Evolutionary conservation across 768 basidiomycete genomes (phyloP), one percentile per base, ranked within the genome.

Genomic region (Russula compacta): DNA sequence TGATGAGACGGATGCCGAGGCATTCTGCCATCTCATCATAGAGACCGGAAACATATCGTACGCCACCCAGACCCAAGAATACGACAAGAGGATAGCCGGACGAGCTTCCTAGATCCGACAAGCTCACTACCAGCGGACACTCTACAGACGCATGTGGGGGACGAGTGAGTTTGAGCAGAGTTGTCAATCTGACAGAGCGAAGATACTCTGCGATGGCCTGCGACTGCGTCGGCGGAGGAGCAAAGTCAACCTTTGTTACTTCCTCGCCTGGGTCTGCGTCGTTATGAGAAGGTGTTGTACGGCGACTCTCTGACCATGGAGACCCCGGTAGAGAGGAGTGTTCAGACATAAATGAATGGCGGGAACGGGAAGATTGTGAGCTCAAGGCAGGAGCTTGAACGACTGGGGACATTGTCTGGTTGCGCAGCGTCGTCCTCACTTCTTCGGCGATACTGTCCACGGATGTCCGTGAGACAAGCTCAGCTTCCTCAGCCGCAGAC

Each of bases 1-100:
- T 95, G 67, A 99, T 94, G 56, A 99, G 77, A 58, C 95, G 78
- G 39, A 99, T 78, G 6, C 87, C 87, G 60, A 95, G 74, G 59
- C 86, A 88, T 61, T 86, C 84, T 4, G 95, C 95, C 84, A 98
- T 88, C 70, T 99, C 95, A 71, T 98, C 95, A 70, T 94, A 98
- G 51, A 98, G 74, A 14, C 91, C 94, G 80, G 97, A 89, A 60
- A 98, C 81, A 72, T 98, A 94, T 43, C 95, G 82, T 4, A 98
- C 95, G 69, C 92, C 92, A 15, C 95, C 95, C 50, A 98, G 71
- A 2, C 95, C 95, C 63, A 99, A 82, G 71, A 95, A 99, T 24
- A 98, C 82, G 24, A 99, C 75, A 9, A 98, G 82, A 0, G 95
- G 95, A 67, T 84, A 82, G 1, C 95, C 95, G n/a, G 80, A 82